Conservation (phyloP, 108 stramenopile genomes). For the Cylindrotheca fusiformis region DNA sequence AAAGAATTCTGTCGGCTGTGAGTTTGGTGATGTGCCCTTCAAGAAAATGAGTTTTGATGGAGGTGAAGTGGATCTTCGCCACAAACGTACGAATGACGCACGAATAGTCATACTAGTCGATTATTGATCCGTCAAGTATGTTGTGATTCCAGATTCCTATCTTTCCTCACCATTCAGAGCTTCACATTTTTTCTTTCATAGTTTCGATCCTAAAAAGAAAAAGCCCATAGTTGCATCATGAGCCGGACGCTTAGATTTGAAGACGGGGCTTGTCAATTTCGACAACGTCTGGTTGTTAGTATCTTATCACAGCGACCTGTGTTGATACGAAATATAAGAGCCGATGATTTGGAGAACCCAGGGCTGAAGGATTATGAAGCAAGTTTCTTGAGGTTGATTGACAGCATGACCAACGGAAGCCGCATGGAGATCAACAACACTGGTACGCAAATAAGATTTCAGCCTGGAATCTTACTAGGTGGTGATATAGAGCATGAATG, state of each 20-base stretch:
- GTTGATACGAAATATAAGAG: slow-evolving; percentile 82
- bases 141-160: background rate
- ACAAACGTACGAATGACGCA: no score
- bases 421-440: slow-evolving; percentile 97
- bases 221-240: background rate
- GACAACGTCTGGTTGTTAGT: slow-evolving; percentile 68
- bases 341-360: slow-evolving; percentile 72
- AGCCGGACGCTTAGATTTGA: slow-evolving; percentile 51
- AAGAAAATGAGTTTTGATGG: no score
- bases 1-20: no score
- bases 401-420: slow-evolving; percentile 94
- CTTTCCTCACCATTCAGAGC: background rate
- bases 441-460: slow-evolving; percentile 91
- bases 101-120: no score
- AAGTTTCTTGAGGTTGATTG: slow-evolving; percentile 87
- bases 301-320: slow-evolving; percentile 81
- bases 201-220: no score
- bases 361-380: slow-evolving; percentile 85
- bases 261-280: slow-evolving; percentile 87
- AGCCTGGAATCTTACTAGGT: slow-evolving; percentile 91
- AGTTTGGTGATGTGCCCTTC: no score
- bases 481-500: slow-evolving; percentile 90
- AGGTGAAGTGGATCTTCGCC: no score
- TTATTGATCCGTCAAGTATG: no score
- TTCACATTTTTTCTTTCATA: background rate